Evolutionary conservation across 805 yeast species (phyloP).

Genomic region (Suhomyces sp.): DNA sequence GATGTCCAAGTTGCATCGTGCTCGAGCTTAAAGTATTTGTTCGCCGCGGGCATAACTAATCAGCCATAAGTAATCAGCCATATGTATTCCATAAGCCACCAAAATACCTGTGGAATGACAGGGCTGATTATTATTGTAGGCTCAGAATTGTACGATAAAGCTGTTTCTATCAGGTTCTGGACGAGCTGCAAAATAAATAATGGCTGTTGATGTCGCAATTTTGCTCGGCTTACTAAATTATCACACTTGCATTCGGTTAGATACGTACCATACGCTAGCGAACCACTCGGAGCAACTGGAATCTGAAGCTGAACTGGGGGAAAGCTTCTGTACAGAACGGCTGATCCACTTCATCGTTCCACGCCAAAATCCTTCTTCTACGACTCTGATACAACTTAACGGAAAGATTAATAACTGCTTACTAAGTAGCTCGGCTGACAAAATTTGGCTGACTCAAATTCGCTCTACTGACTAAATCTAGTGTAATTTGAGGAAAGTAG

Average conservation of each 20-base stretch:
- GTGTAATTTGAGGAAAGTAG: not conserved
- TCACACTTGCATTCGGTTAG: not conserved
- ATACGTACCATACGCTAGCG: not conserved
- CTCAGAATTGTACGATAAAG: not conserved
- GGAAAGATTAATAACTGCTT: not conserved
- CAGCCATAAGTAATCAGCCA: not conserved
- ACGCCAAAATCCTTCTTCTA: not conserved
- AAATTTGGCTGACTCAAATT: not conserved
- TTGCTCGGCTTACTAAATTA: not conserved
- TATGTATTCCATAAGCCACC: not conserved
- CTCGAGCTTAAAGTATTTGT: not conserved
- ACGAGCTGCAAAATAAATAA: not conserved
- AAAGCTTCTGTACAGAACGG: not conserved
- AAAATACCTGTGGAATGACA: not conserved
- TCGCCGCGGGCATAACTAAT: not conserved
- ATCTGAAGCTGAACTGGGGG: too few species aligned
- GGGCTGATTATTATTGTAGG: not conserved
- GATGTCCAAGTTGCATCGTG: not conserved
- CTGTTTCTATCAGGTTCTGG: not conserved
- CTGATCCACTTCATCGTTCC: not conserved
- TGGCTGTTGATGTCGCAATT: not conserved
- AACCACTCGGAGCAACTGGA: not conserved
- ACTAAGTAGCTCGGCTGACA: not conserved
- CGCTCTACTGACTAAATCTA: not conserved
- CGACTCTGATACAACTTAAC: not conserved